Conservation (phyloP, 768 basidiomycete species). For the Crepidotus variabilis region DNA sequence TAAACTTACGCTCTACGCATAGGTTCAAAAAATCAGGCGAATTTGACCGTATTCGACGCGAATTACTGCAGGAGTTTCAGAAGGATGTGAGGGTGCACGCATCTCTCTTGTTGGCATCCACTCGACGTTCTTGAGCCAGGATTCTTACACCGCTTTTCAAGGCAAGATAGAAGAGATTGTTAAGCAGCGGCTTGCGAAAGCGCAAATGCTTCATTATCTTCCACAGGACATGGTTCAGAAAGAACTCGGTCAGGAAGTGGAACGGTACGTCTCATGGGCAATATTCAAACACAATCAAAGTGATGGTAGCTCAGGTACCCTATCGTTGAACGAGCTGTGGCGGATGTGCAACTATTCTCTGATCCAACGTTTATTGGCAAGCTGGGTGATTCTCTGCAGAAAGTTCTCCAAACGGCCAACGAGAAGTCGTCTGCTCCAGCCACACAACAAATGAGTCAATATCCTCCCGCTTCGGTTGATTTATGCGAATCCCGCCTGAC, state of each 20-base stretch:
- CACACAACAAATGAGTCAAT: constrained; percentile 8
- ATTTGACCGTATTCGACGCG: constrained; percentile 67
- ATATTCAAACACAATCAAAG: background rate
- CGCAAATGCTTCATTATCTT: constrained; percentile 49
- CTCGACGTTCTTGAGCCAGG: constrained; percentile 26
- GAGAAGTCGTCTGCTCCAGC: constrained; percentile 12
- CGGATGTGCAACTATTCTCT: constrained; percentile 44
- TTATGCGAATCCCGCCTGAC: too few species aligned
- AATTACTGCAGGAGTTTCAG: constrained; percentile 60
- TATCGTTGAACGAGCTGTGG: constrained; percentile 59
- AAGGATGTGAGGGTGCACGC: constrained; percentile 45
- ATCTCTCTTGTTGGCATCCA: background rate
- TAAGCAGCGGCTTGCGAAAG: constrained; percentile 48
- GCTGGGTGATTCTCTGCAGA: constrained; percentile 39
- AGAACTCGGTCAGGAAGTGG: constrained; percentile 70
- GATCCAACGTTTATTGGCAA: constrained; percentile 41
- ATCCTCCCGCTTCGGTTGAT: too few species aligned
- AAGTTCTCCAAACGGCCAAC: constrained; percentile 40
- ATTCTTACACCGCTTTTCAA: constrained; percentile 51
- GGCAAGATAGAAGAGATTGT: constrained; percentile 60
- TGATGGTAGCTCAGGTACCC: constrained; percentile 45
- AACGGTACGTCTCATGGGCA: constrained; percentile 39
- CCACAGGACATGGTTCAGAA: constrained; percentile 49
- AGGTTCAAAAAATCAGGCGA: constrained; percentile 82
- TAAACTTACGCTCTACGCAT: background rate